phyloP scores from a whole-genome alignment of 2,329 filamentous ascomycete species.

The Aspergillus pseudoterreus region DNA sequence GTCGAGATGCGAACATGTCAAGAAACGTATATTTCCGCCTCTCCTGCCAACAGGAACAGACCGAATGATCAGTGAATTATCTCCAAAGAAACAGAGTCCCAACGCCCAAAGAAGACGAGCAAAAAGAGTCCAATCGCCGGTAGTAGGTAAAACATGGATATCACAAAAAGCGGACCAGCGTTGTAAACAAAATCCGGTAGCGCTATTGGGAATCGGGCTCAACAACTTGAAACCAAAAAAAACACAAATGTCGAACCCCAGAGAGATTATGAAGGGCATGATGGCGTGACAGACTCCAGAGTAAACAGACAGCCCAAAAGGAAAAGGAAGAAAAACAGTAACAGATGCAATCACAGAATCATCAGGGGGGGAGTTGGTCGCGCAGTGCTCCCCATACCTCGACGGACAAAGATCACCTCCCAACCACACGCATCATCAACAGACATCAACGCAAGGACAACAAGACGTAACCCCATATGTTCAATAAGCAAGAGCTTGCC shows the following conservation, averaged over 20 bases:
- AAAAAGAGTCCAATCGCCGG: constrained; percentile 24
- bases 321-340: neutral
- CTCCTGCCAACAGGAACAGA: neutral
- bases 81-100: constrained; percentile 19
- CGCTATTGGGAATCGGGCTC: constrained; percentile 18
- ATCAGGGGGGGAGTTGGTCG: neutral
- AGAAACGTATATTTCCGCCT: no score
- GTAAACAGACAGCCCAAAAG: neutral
- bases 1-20: neutral
- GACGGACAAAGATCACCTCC: neutral
- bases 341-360: neutral
- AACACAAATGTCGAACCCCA: neutral
- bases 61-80: constrained; percentile 1
- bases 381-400: no score
- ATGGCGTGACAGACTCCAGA: neutral
- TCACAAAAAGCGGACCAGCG: constrained; percentile 20
- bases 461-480: constrained; percentile 21
- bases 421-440: constrained; percentile 3
- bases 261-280: neutral
- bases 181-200: constrained; percentile 10
- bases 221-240: constrained; percentile 8
- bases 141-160: constrained; percentile 29
- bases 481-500: constrained; percentile 13
- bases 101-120: constrained; percentile 21
- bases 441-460: constrained; percentile 11